Conservation (phyloP, 805 yeast species). For the Wickerhamomyces alni region DNA sequence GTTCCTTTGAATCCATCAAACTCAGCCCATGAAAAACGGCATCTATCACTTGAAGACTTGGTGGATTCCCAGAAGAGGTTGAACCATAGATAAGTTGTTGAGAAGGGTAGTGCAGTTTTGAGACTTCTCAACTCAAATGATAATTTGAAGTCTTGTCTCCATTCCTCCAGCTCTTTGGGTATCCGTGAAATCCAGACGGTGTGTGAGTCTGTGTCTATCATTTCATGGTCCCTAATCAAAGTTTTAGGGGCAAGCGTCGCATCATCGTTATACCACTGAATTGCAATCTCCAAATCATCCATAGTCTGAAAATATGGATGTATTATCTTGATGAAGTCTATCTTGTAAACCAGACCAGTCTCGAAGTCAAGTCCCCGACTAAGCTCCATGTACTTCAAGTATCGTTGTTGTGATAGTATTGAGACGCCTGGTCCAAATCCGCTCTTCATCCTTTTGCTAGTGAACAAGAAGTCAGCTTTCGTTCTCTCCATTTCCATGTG, state of each 20-base stretch:
- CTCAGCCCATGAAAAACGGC: constrained; percentile 34
- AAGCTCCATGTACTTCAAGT: constrained; percentile 44
- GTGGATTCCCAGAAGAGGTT: constrained; percentile 37
- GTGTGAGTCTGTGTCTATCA: background rate
- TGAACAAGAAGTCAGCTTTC: constrained; percentile 48
- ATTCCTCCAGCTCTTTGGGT: background rate
- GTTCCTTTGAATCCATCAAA: constrained; percentile 70
- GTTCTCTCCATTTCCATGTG: constrained; percentile 30
- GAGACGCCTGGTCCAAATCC: constrained; percentile 64
- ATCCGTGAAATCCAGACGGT: background rate
- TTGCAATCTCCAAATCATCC: background rate
- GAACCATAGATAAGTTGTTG: constrained; percentile 34
- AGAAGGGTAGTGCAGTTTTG: constrained; percentile 1
- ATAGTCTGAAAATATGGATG: constrained; percentile 1
- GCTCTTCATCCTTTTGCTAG: constrained; percentile 47
- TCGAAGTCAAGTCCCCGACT: background rate
- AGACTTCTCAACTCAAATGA: constrained; percentile 6
- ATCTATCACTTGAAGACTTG: constrained; percentile 11
- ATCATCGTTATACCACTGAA: background rate
- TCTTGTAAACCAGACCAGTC: background rate
- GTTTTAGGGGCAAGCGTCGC: too few species aligned
- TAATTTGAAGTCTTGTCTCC: constrained; percentile 19
- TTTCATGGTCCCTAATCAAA: background rate
- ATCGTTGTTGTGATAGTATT: constrained; percentile 63
- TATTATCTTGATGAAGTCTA: constrained; percentile 4